phyloP scores from a whole-genome alignment of 179 eudicot species.

The Silene noctiflora region DNA sequence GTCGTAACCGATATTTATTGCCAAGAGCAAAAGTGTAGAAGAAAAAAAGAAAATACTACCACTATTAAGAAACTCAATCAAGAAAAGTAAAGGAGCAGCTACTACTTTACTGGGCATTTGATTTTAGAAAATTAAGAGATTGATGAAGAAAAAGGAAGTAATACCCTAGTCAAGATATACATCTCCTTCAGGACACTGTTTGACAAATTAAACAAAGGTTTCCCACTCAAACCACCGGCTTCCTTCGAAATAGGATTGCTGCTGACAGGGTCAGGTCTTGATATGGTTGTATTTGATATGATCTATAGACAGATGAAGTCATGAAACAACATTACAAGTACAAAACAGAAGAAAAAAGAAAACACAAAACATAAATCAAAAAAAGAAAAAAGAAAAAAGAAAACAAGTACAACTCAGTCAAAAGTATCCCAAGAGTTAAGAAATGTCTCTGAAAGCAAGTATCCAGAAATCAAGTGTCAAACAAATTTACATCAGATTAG shows the following conservation, averaged over 20 bases:
- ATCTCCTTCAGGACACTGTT: conserved; percentile 78
- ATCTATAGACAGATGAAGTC: conserved; percentile 41
- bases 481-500: background rate
- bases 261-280: conserved; percentile 73
- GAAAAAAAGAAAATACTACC: too few relatives aligned
- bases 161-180: conserved; percentile 87
- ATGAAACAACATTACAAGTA: conserved; percentile 17
- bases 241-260: conserved; percentile 59
- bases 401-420: background rate
- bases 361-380: background rate
- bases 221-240: conserved; percentile 95
- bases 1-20: too few relatives aligned
- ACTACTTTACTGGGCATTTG: too few relatives aligned
- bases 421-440: background rate
- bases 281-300: conserved; percentile 93
- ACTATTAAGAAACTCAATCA: too few relatives aligned
- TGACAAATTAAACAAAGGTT: conserved; percentile 83
- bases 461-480: background rate
- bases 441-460: background rate
- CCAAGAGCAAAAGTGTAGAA: too few relatives aligned
- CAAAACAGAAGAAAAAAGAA: background rate
- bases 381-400: background rate
- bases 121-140: too few relatives aligned
- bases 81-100: too few relatives aligned
- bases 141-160: too few relatives aligned